phyloP scores from a whole-genome alignment of 345 rosid species.

The Eucalyptus tenuipes region DNA sequence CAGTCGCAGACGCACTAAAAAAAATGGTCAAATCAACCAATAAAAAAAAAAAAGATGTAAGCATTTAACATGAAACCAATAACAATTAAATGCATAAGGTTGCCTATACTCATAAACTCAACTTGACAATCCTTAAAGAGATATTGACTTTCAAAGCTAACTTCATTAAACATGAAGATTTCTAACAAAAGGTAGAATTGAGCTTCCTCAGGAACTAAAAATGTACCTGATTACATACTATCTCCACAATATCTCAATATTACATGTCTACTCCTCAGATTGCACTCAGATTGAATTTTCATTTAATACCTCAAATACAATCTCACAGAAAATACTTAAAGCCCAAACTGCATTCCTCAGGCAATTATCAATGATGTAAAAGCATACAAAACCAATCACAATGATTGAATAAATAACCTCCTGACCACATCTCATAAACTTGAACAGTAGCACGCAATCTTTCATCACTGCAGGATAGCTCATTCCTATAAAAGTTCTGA shows the following conservation, averaged over 20 bases:
- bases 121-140: not conserved
- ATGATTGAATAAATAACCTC: not conserved
- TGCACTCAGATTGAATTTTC: not conserved
- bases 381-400: not conserved
- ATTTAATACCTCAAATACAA: not conserved
- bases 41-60: not conserved
- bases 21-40: not conserved
- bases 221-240: not conserved
- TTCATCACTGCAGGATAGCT: not conserved
- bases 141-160: not conserved
- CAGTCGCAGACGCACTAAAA: slow-evolving; percentile 81
- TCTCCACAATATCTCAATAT: not conserved
- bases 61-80: not conserved
- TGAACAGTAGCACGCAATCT: not conserved
- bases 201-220: not conserved
- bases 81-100: not conserved
- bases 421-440: not conserved
- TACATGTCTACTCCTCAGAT: not conserved
- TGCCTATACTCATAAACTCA: not conserved
- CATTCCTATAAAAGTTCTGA: not conserved
- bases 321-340: not conserved
- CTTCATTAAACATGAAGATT: not conserved
- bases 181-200: not conserved
- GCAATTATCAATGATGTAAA: not conserved
- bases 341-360: not conserved